phyloP scores from a whole-genome alignment of 192 early-diverging fungal genomes.

The Ambispora gerdemannii region DNA sequence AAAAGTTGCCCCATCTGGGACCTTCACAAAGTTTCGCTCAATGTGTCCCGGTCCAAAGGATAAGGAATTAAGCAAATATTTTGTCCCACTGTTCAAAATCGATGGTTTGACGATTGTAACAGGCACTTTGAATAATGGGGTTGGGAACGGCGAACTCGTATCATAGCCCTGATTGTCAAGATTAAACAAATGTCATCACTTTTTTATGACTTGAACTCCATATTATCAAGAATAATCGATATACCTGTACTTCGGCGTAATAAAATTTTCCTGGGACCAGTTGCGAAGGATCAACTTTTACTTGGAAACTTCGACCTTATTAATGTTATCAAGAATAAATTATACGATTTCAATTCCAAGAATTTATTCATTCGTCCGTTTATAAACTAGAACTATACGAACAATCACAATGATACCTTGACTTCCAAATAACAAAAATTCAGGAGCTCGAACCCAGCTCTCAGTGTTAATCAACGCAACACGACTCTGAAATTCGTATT shows the following conservation, averaged over 20 bases:
- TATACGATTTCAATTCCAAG: too few species aligned
- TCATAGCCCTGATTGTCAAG: constrained; percentile 60
- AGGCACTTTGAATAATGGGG: constrained; percentile 83
- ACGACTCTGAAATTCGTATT: constrained; percentile 77
- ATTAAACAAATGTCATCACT: not conserved
- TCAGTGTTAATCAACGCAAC: constrained; percentile 65
- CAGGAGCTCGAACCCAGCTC: constrained; percentile 77
- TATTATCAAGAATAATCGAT: not conserved
- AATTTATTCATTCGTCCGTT: too few species aligned
- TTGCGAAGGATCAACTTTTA: constrained; percentile 77
- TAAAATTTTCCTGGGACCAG: constrained; percentile 77
- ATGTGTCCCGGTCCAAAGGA: constrained; percentile 75
- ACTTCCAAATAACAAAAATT: constrained; percentile 67
- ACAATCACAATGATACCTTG: constrained; percentile 43
- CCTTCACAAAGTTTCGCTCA: constrained; percentile 74
- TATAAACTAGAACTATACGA: too few species aligned
- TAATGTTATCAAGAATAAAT: too few species aligned
- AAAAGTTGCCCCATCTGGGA: constrained; percentile 81
- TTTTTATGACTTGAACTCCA: not conserved
- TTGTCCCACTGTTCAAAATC: constrained; percentile 44
- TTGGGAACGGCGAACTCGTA: constrained; percentile 62
- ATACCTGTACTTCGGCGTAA: constrained; percentile 59
- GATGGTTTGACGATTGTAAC: constrained; percentile 85
- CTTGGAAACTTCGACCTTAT: constrained; percentile 55
- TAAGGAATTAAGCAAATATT: constrained; percentile 52